Evolutionary conservation across 116 monocot genomes (phyloP), one percentile per base, ranked within the genome.

Genomic region (Zostera marina): DNA sequence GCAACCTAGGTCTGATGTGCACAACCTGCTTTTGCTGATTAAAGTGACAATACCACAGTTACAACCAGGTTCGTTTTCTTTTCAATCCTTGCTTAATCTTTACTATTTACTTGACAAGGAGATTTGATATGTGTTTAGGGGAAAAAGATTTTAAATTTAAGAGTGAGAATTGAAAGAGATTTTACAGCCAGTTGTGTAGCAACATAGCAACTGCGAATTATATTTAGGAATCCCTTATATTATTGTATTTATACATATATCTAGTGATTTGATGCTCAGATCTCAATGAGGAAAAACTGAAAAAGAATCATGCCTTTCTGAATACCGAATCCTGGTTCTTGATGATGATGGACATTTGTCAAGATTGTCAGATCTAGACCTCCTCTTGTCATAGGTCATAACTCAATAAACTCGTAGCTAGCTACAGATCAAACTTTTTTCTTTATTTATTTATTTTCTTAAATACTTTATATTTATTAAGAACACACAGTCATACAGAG

Each of bases 331-430:
- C 32, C 32, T 32, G 32, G 5, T 32, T 32, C 32, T 0, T 51
- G 49, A 51, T 20, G 49, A 51, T 19, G 49, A 51, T 16, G 9
- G 49, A 8, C 49, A 51, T 49, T 49, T 51, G 20, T 51, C 49
- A 19, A 17, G 16, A 20, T 21, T 51, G 49, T 51, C 49, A 51
- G 49, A 51, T 51, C 49, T 49, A 3, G 15, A 17, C n/a, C n/a
- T n/a, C n/a, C n/a, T n/a, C n/a, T n/a, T n/a, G n/a, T n/a, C n/a
- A n/a, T n/a, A n/a, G n/a, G n/a, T n/a, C n/a, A n/a, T n/a, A n/a
- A n/a, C n/a, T n/a, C n/a, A n/a, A n/a, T n/a, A n/a, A n/a, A n/a
- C n/a, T n/a, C n/a, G n/a, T n/a, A n/a, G n/a, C n/a, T n/a, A n/a
- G n/a, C n/a, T 13, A 2, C 20, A 32, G 32, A 19, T 51, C 8